These are phyloP conservation scores for Tulasnella sp. DNA, from an alignment of 768 basidiomycete genomes.

Conservation along the genomic window DNA sequence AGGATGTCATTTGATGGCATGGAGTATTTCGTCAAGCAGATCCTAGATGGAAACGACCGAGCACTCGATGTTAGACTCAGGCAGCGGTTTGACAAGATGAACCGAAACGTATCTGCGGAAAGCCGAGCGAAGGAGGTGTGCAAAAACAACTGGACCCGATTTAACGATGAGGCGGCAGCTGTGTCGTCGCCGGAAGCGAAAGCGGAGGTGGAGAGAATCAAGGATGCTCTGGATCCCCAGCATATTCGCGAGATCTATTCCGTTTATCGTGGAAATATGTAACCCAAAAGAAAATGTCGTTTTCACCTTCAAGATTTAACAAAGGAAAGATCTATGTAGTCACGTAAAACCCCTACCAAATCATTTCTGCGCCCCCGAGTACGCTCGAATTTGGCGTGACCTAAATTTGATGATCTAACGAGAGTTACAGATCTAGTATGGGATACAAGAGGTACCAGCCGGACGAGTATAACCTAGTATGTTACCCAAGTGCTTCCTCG, in stretches of 20 bases:
- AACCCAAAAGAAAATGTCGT: no score
- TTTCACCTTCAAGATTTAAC: no score
- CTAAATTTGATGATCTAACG: no score
- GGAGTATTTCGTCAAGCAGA: not conserved
- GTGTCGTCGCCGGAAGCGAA: not conserved
- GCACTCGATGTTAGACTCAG: slow-evolving; percentile 1
- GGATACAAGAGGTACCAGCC: no score
- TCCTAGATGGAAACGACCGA: slow-evolving; percentile 6
- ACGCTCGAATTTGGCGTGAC: no score
- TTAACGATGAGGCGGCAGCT: not conserved
- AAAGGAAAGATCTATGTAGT: no score
- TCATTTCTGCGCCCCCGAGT: no score
- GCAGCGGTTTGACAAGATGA: slow-evolving; percentile 4
- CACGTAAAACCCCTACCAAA: no score
- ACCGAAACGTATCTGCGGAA: slow-evolving; percentile 15
- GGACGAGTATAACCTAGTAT: no score
- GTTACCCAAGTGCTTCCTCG: no score
- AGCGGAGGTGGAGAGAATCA: slow-evolving; percentile 4
- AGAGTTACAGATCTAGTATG: no score
- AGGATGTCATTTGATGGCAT: slow-evolving; percentile 7
- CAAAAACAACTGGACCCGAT: not conserved
- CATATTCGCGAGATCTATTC: slow-evolving; percentile 18
- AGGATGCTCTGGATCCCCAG: slow-evolving; percentile 17
- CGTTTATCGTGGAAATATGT: slow-evolving; percentile 18
- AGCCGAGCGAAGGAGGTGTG: slow-evolving; percentile 9